Evolutionary conservation across 1,284 basidiomycete genomes (phyloP).

Genomic region (Boletus smithii): DNA sequence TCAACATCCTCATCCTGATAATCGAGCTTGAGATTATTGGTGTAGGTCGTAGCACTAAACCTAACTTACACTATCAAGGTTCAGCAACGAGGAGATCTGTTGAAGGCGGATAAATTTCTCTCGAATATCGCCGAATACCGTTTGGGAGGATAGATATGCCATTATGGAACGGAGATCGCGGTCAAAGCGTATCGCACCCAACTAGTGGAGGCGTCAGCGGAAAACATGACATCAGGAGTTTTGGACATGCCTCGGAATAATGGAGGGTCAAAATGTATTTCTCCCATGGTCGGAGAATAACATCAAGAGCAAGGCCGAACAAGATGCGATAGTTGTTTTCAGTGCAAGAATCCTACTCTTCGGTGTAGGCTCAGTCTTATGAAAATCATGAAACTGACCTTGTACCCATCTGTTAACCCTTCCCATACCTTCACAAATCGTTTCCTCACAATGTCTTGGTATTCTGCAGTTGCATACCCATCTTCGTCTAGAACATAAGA

Average conservation of each 20-base stretch:
- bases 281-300: slow-evolving; percentile 92
- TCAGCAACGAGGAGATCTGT: slow-evolving; percentile 90
- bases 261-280: slow-evolving; percentile 76
- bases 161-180: slow-evolving; percentile 85
- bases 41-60: not conserved
- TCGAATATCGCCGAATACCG: slow-evolving; percentile 80
- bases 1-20: slow-evolving; percentile 86
- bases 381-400: slow-evolving; percentile 45
- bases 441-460: slow-evolving; percentile 82
- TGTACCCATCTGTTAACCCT: slow-evolving; percentile 76
- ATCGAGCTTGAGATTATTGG: slow-evolving; percentile 7
- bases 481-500: slow-evolving; percentile 91
- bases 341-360: slow-evolving; percentile 72
- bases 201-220: slow-evolving; percentile 43
- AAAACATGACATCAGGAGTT: not conserved
- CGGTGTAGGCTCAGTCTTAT: slow-evolving; percentile 4
- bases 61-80: slow-evolving; percentile 76
- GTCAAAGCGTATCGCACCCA: slow-evolving; percentile 97
- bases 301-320: slow-evolving; percentile 82
- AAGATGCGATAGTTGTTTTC: slow-evolving; percentile 85
- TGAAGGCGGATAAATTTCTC: slow-evolving; percentile 91
- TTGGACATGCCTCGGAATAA: slow-evolving; percentile 75
- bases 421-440: slow-evolving; percentile 90
- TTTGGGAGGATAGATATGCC: slow-evolving; percentile 81
- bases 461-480: slow-evolving; percentile 76